phyloP scores from a whole-genome alignment of 2,329 filamentous ascomycete genomes.

The Botrytis squamosa region DNA sequence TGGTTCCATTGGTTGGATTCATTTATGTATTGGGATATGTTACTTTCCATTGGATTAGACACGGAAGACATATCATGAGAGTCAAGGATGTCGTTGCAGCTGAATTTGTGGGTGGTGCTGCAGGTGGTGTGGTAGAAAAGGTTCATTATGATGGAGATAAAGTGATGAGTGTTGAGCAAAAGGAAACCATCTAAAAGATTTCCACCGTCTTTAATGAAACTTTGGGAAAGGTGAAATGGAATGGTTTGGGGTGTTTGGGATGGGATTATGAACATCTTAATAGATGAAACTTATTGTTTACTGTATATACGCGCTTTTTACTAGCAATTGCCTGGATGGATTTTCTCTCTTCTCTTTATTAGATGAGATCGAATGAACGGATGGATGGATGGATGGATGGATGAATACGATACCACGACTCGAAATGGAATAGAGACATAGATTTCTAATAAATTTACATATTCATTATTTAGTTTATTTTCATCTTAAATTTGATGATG shows the following conservation, averaged over 20 bases:
- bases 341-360: not conserved
- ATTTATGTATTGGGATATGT: slow-evolving; percentile 41
- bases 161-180: not conserved
- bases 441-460: not conserved
- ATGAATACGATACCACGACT: not conserved
- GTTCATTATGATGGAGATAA: slow-evolving; percentile 27
- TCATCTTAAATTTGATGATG: not conserved
- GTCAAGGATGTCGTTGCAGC: slow-evolving; percentile 36
- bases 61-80: slow-evolving; percentile 38
- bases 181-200: not conserved
- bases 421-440: not conserved
- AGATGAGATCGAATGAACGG: not conserved
- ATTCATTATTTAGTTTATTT: not conserved
- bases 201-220: not conserved
- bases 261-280: not conserved
- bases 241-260: not conserved
- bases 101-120: slow-evolving; percentile 31
- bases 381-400: not conserved
- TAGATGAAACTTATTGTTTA: not conserved
- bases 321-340: not conserved
- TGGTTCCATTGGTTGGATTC: slow-evolving; percentile 47
- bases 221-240: not conserved
- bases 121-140: slow-evolving; percentile 28
- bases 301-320: not conserved
- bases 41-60: slow-evolving; percentile 38